Evolutionary conservation across 768 basidiomycete species (phyloP).

Genomic region (Tricholomella constricta): DNA sequence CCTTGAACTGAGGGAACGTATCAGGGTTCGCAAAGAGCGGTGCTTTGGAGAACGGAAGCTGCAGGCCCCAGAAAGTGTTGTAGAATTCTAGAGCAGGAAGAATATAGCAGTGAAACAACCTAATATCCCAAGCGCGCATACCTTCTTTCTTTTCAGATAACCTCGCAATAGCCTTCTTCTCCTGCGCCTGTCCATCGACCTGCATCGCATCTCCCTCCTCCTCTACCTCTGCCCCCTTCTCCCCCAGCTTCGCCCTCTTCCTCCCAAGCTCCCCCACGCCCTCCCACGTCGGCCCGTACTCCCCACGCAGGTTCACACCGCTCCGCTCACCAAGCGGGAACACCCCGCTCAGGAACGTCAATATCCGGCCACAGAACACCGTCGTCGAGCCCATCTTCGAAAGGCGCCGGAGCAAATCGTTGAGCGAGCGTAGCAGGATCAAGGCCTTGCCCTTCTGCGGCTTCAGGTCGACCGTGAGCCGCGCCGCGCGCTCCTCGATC

Average conservation of each 20-base stretch:
- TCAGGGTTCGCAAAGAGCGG: conserved; percentile 60
- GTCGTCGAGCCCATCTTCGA: conserved; percentile 87
- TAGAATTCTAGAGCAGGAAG: conserved; percentile 62
- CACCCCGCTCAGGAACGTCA: conserved; percentile 82
- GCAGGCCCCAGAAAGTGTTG: conserved; percentile 87
- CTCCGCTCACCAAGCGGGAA: conserved; percentile 89
- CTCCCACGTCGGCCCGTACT: conserved; percentile 82
- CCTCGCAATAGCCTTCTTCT: conserved; percentile 33
- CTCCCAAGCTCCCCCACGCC: conserved; percentile 47
- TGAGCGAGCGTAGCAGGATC: conserved; percentile 78
- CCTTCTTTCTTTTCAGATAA: conserved; percentile 62
- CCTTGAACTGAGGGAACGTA: conserved; percentile 66
- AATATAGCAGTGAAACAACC: neutral
- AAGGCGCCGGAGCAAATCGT: conserved; percentile 82
- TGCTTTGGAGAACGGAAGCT: conserved; percentile 83
- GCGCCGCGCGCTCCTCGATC: conserved; percentile 72
- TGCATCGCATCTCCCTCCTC: conserved; percentile 57
- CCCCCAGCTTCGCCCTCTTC: conserved; percentile 34
- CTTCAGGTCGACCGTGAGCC: conserved; percentile 76
- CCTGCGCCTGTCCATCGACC: conserved; percentile 47
- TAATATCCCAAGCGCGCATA: conserved; percentile 21
- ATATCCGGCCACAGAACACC: conserved; percentile 86
- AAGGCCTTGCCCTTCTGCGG: conserved; percentile 90
- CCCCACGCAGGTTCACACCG: conserved; percentile 89
- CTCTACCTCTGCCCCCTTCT: conserved; percentile 23